These are phyloP conservation scores for Cyberlindnera petersonii DNA, from an alignment of 805 yeast genomes.

Conservation along the genomic window DNA sequence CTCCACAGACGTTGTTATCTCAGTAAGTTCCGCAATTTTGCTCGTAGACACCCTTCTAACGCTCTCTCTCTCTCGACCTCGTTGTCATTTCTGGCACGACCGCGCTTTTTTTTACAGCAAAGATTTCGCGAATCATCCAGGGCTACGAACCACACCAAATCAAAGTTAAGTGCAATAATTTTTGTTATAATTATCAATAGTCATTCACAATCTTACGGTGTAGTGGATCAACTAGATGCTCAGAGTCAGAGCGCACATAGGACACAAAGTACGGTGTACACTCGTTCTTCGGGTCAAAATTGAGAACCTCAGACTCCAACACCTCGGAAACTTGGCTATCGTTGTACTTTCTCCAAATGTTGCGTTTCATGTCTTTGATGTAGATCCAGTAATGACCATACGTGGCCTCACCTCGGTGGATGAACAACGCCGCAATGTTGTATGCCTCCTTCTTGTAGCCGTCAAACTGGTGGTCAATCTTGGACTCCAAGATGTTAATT, in stretches of 20 bases:
- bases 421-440: slow-evolving; percentile 84
- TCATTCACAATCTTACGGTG: slow-evolving; percentile 36
- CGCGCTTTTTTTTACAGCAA: neutral
- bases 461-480: slow-evolving; percentile 58
- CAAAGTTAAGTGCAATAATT: no score
- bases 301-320: slow-evolving; percentile 58
- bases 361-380: slow-evolving; percentile 67
- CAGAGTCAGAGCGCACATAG: slow-evolving; percentile 64
- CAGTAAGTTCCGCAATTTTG: no score
- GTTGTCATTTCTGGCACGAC: neutral
- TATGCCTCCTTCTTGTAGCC: slow-evolving; percentile 65
- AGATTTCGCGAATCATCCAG: neutral
- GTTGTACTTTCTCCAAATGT: slow-evolving; percentile 82
- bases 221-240: slow-evolving; percentile 59
- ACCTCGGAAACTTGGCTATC: slow-evolving; percentile 94
- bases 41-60: no score
- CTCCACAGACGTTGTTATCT: slow-evolving; percentile 3
- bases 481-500: slow-evolving; percentile 41
- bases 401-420: slow-evolving; percentile 93
- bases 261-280: slow-evolving; percentile 95
- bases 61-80: neutral
- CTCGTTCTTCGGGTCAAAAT: slow-evolving; percentile 62
- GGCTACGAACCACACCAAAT: no score
- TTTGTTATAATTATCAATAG: neutral
- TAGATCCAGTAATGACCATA: slow-evolving; percentile 98